These are phyloP conservation scores for Talaromyces atroroseus DNA, from an alignment of 2,329 filamentous ascomycete genomes.

Conservation along the genomic window DNA sequence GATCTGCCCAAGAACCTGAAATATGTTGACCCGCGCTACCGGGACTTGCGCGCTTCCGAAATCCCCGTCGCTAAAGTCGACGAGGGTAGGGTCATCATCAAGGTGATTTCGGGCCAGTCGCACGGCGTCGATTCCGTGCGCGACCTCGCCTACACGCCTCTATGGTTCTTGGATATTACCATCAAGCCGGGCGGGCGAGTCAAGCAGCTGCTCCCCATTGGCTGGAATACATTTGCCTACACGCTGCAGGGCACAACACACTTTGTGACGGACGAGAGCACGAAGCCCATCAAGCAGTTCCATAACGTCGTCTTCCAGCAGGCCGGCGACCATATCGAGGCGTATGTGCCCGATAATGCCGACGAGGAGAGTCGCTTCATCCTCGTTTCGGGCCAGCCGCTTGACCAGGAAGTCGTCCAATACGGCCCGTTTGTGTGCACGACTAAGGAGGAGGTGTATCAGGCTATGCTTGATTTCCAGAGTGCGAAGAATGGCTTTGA, in stretches of 20 bases:
- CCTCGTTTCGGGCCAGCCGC: conserved; percentile 70
- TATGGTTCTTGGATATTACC: conserved; percentile 87
- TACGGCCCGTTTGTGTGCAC: conserved; percentile 81
- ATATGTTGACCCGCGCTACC: conserved; percentile 83
- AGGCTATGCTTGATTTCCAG: conserved; percentile 73
- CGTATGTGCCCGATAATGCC: conserved; percentile 62
- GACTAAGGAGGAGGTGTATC: conserved; percentile 64
- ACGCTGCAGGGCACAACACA: conserved; percentile 66
- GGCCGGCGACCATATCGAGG: conserved; percentile 68
- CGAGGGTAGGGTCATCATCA: conserved; percentile 68
- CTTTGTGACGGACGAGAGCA: conserved; percentile 50
- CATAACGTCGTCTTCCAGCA: conserved; percentile 87
- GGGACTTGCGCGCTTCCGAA: conserved; percentile 72
- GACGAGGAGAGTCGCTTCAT: conserved; percentile 51
- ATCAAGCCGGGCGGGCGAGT: conserved; percentile 74
- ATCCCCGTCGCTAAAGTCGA: conserved; percentile 71
- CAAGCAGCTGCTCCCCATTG: conserved; percentile 66
- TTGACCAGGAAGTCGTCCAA: conserved; percentile 75
- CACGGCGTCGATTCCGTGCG: conserved; percentile 81
- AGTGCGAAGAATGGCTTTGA: conserved; percentile 72
- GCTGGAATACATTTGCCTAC: conserved; percentile 90
- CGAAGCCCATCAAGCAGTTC: conserved; percentile 49
- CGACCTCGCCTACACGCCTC: conserved; percentile 90
- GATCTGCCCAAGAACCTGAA: conserved; percentile 80
- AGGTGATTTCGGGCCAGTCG: conserved; percentile 82